These are phyloP conservation scores for Blumeria hordei DNA, from an alignment of 2,329 filamentous ascomycete species.

Conservation along the genomic window DNA sequence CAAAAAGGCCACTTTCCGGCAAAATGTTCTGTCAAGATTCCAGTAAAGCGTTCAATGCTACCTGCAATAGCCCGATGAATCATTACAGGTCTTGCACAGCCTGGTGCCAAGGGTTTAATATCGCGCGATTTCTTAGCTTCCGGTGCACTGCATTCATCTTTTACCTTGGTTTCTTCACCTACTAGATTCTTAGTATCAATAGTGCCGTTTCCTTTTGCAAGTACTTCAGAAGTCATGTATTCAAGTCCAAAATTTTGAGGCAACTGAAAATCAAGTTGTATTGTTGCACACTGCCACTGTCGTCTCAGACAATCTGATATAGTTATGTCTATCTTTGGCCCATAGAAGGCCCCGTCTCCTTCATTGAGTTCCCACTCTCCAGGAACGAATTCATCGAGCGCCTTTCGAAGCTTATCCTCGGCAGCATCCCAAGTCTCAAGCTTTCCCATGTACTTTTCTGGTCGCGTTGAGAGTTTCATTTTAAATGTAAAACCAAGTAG, in stretches of 20 bases:
- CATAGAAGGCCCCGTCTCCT: slow-evolving; percentile 93
- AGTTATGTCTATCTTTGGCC: slow-evolving; percentile 94
- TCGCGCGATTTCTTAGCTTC: slow-evolving; percentile 20
- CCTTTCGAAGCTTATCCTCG: slow-evolving; percentile 55
- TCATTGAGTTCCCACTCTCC: slow-evolving; percentile 73
- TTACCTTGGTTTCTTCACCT: slow-evolving; percentile 19
- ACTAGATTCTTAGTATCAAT: slow-evolving; percentile 18
- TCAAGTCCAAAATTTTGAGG: slow-evolving; percentile 70
- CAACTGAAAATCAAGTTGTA: slow-evolving; percentile 79
- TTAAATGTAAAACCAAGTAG: slow-evolving; percentile 79
- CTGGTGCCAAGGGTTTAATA: slow-evolving; percentile 31
- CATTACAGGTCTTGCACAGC: slow-evolving; percentile 63
- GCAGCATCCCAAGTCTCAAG: slow-evolving; percentile 74
- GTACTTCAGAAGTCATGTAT: slow-evolving; percentile 51
- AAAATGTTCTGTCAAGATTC: slow-evolving; percentile 64
- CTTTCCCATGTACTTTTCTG: slow-evolving; percentile 72
- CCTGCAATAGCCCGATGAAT: slow-evolving; percentile 64
- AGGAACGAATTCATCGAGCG: slow-evolving; percentile 51
- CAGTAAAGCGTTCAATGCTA: slow-evolving; percentile 44
- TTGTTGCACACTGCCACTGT: slow-evolving; percentile 77
- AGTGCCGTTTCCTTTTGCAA: slow-evolving; percentile 18
- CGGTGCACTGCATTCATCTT: slow-evolving; percentile 18
- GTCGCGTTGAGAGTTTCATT: slow-evolving; percentile 75
- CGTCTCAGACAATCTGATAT: slow-evolving; percentile 70
- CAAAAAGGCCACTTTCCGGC: slow-evolving; percentile 78